phyloP scores from a whole-genome alignment of 768 basidiomycete species.

The Mycena sanguinolenta region DNA sequence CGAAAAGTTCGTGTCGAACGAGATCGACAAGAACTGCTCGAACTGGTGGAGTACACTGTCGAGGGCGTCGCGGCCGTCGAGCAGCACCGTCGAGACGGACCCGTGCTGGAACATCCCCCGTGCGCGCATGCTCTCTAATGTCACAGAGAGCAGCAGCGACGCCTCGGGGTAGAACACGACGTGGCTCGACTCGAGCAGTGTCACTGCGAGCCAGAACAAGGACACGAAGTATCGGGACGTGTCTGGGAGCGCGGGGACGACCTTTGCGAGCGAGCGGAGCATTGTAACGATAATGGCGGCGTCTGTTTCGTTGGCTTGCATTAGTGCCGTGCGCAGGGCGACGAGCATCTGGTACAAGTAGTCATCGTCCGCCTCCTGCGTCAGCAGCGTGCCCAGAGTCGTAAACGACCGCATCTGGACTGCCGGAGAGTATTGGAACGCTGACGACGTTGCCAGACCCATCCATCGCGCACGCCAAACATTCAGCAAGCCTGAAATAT shows the following conservation, averaged over 20 bases:
- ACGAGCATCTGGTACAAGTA: constrained; percentile 94
- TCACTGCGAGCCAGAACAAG: constrained; percentile 91
- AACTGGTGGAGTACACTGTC: constrained; percentile 79
- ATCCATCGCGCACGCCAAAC: constrained; percentile 96
- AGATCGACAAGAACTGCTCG: constrained; percentile 79
- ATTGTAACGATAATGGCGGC: constrained; percentile 85
- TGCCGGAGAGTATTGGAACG: constrained; percentile 90
- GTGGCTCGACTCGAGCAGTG: constrained; percentile 84
- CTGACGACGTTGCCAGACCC: constrained; percentile 87
- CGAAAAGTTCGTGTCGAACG: constrained; percentile 84
- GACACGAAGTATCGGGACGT: constrained; percentile 80
- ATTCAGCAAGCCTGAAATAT: constrained; percentile 79
- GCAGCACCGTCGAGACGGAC: constrained; percentile 67
- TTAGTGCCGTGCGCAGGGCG: constrained; percentile 81
- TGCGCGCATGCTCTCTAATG: constrained; percentile 73
- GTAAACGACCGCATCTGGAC: constrained; percentile 92
- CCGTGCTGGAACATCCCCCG: constrained; percentile 69
- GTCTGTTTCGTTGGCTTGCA: constrained; percentile 76
- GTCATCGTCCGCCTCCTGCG: constrained; percentile 91
- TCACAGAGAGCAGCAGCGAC: constrained; percentile 72
- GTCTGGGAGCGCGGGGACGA: constrained; percentile 77
- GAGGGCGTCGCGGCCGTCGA: constrained; percentile 74
- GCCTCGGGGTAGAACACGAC: constrained; percentile 79
- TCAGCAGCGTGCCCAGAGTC: constrained; percentile 85
- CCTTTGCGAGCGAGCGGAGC: constrained; percentile 86